Percentiles rank a stretch among this genome's conserved stretches.
Conservation (phyloP, 805 yeast species). For the Wickerhamiella shivajii region DNA sequence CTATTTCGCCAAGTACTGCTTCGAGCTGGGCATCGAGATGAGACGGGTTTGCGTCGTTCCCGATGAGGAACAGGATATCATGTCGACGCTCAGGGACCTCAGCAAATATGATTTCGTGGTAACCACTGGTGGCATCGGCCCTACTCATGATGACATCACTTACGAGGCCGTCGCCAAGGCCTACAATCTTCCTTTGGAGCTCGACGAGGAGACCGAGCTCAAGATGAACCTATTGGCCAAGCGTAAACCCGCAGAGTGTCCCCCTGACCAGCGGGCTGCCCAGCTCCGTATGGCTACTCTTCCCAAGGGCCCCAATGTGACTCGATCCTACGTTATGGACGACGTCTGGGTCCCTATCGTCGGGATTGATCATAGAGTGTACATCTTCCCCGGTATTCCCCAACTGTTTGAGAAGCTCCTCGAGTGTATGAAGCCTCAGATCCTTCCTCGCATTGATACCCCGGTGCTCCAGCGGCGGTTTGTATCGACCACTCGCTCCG, state of each 20-base stretch:
- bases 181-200: slow-evolving; percentile 34
- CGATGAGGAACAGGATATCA: slow-evolving; percentile 56
- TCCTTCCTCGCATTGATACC: slow-evolving; percentile 28
- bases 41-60: slow-evolving; percentile 59
- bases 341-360: slow-evolving; percentile 78
- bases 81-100: slow-evolving; percentile 33
- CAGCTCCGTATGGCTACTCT: slow-evolving; percentile 69
- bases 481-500: slow-evolving; percentile 47
- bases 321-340: slow-evolving; percentile 29
- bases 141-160: slow-evolving; percentile 84
- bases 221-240: slow-evolving; percentile 36
- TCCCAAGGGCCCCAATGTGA: slow-evolving; percentile 34
- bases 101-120: slow-evolving; percentile 53
- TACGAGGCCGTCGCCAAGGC: slow-evolving; percentile 61
- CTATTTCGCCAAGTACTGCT: slow-evolving; percentile 58
- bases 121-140: slow-evolving; percentile 67
- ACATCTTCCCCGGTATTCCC: slow-evolving; percentile 76
- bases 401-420: slow-evolving; percentile 47
- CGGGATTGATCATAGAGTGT: slow-evolving; percentile 46
- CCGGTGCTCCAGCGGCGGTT: slow-evolving; percentile 28
- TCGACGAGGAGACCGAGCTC: slow-evolving; percentile 43
- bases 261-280: slow-evolving; percentile 36
- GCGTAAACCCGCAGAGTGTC: slow-evolving; percentile 14
- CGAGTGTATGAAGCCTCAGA: slow-evolving; percentile 28
- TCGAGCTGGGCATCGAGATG: slow-evolving; percentile 49